These are phyloP conservation scores for Paramecium sonneborni DNA, from an alignment of 73 alveolate genomes.

Conservation along the genomic window DNA sequence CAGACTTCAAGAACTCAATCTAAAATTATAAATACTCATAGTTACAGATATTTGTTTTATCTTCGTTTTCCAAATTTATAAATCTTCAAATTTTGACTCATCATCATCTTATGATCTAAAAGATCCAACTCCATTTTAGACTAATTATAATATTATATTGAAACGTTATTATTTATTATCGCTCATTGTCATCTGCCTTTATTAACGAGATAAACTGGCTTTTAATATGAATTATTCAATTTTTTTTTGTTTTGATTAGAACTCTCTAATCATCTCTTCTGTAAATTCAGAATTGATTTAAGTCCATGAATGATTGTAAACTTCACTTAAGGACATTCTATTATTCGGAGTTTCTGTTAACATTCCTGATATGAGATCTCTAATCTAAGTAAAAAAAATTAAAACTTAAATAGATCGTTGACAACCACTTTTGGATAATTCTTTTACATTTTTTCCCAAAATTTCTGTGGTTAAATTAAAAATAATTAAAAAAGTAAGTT, in stretches of 20 bases:
- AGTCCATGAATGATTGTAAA: background rate
- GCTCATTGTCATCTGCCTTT: background rate
- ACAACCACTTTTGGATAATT: background rate
- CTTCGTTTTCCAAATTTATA: no score
- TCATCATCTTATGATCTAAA: background rate
- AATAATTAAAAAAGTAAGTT: background rate
- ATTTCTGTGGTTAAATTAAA: background rate
- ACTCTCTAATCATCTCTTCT: background rate
- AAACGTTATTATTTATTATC: background rate
- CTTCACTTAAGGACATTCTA: background rate
- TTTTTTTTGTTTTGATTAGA: background rate
- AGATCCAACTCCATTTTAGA: background rate
- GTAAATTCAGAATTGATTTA: background rate
- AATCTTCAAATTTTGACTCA: no score
- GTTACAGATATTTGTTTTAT: background rate
- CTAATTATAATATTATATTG: background rate
- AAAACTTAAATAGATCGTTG: background rate
- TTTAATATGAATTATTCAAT: background rate
- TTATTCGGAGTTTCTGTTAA: background rate
- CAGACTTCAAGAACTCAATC: background rate
- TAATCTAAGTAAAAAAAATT: background rate
- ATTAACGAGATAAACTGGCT: background rate
- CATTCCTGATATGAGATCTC: background rate
- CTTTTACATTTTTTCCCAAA: background rate
- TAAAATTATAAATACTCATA: no score